Evolutionary conservation across 78 protist species (phyloP).

Genomic region (Guillardia theta): DNA sequence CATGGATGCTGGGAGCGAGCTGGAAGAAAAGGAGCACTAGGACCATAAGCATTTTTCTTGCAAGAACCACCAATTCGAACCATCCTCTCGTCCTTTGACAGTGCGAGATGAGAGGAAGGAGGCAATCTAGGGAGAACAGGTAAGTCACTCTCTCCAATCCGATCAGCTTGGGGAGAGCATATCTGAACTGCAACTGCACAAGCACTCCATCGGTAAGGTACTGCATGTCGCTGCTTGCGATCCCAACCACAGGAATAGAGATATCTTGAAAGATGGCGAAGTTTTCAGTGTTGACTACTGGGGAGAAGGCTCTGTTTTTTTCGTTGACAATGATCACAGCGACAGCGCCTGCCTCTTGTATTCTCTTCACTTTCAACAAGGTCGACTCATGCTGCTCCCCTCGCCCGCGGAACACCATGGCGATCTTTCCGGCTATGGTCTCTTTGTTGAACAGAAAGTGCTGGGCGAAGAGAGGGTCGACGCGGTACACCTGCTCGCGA

Average conservation of each 20-base stretch:
- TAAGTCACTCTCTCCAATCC: not conserved
- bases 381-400: constrained; percentile 20
- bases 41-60: not conserved
- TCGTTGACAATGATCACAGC: not conserved
- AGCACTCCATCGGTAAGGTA: not conserved
- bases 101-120: not conserved
- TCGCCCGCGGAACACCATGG: not conserved
- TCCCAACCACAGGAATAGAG: not conserved
- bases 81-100: not conserved
- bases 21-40: not conserved
- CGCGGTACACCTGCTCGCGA: not conserved
- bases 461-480: not conserved
- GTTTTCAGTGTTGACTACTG: not conserved
- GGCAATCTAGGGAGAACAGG: not conserved
- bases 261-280: not conserved
- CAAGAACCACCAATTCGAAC: not conserved
- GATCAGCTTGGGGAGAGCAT: not conserved
- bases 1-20: not conserved
- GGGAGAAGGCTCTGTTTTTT: not conserved
- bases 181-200: not conserved
- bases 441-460: not conserved
- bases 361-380: not conserved
- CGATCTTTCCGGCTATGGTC: not conserved
- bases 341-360: not conserved
- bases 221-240: not conserved